Evolutionary conservation across 805 yeast species (phyloP).

Genomic region (Metschnikowia sp.): DNA sequence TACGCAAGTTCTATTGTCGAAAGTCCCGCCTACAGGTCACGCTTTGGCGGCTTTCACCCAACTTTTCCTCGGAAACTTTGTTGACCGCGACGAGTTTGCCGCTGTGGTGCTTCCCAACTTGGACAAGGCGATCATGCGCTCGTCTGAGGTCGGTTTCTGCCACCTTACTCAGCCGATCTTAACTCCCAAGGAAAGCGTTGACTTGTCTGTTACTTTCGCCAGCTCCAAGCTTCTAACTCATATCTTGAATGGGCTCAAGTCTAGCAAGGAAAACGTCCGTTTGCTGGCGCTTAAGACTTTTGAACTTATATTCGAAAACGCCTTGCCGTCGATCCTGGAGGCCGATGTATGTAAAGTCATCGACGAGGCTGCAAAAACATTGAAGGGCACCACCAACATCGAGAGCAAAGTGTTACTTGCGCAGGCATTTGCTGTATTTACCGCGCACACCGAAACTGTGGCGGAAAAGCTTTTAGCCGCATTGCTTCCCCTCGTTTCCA

Average conservation of each 20-base stretch:
- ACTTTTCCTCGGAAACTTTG: conserved; percentile 42
- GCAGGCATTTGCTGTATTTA: conserved; percentile 38
- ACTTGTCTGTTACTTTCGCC: conserved; percentile 37
- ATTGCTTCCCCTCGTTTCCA: conserved; percentile 52
- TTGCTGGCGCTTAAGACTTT: conserved; percentile 41
- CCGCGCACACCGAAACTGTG: conserved; percentile 12
- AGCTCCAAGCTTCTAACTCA: conserved; percentile 48
- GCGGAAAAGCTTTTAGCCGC: conserved; percentile 35
- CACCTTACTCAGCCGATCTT: conserved; percentile 52
- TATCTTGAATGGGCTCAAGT: conserved; percentile 55
- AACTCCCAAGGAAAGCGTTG: conserved; percentile 24
- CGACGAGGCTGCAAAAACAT: conserved; percentile 52
- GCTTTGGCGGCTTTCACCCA: conserved; percentile 36
- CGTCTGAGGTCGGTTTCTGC: conserved; percentile 71
- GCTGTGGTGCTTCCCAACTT: conserved; percentile 52
- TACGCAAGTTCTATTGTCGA: conserved; percentile 45
- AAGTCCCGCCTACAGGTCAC: conserved; percentile 36
- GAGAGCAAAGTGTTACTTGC: conserved; percentile 64
- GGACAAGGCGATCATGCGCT: conserved; percentile 72
- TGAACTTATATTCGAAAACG: conserved; percentile 19
- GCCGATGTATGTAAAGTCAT: conserved; percentile 34
- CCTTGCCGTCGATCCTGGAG: conserved; percentile 13
- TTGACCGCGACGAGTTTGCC: conserved; percentile 36
- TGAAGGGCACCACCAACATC: conserved; percentile 54
- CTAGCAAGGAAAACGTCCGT: conserved; percentile 68